Percentiles rank a stretch among this genome's conserved stretches.
These are phyloP conservation scores for Grosmannia huntii DNA, from an alignment of 2,329 filamentous ascomycete genomes.

Conservation along the genomic window DNA sequence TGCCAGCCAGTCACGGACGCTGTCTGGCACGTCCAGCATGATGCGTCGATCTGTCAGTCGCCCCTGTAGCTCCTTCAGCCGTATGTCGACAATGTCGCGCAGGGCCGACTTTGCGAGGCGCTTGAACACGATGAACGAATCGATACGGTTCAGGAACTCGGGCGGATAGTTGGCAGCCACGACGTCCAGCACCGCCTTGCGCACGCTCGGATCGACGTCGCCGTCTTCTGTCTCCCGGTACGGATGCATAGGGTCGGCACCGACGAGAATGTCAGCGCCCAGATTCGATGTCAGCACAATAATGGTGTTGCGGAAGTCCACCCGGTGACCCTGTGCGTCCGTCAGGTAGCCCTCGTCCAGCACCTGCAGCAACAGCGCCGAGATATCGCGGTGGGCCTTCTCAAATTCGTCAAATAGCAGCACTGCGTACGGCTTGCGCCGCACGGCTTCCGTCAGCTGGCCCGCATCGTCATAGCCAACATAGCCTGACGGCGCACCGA, in stretches of 20 bases:
- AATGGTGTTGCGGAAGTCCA: slow-evolving; percentile 93
- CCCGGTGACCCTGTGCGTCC: slow-evolving; percentile 88
- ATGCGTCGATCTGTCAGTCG: slow-evolving; percentile 81
- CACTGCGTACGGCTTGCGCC: slow-evolving; percentile 89
- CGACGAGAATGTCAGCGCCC: slow-evolving; percentile 81
- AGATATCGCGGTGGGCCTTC: slow-evolving; percentile 93
- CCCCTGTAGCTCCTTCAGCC: slow-evolving; percentile 69
- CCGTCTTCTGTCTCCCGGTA: slow-evolving; percentile 51
- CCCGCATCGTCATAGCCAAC: slow-evolving; percentile 95
- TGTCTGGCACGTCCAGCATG: slow-evolving; percentile 53
- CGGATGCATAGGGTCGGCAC: slow-evolving; percentile 51
- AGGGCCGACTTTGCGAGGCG: slow-evolving; percentile 66
- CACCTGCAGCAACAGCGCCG: slow-evolving; percentile 80
- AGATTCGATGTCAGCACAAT: slow-evolving; percentile 95
- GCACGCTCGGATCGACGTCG: slow-evolving; percentile 60
- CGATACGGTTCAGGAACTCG: slow-evolving; percentile 92
- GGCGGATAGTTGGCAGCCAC: slow-evolving; percentile 66
- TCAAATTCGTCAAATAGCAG: slow-evolving; percentile 96
- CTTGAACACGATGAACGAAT: slow-evolving; percentile 95
- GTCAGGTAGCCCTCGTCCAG: slow-evolving; percentile 94
- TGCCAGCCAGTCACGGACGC: slow-evolving; percentile 76
- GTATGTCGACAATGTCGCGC: slow-evolving; percentile 86
- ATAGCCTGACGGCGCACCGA: slow-evolving; percentile 87
- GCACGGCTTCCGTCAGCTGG: slow-evolving; percentile 87
- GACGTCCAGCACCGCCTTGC: slow-evolving; percentile 76